Percentiles rank a stretch among this genome's conserved stretches.
phyloP scores from a whole-genome alignment of 176 grass and related monocot genomes.

The Juncus effusus region DNA sequence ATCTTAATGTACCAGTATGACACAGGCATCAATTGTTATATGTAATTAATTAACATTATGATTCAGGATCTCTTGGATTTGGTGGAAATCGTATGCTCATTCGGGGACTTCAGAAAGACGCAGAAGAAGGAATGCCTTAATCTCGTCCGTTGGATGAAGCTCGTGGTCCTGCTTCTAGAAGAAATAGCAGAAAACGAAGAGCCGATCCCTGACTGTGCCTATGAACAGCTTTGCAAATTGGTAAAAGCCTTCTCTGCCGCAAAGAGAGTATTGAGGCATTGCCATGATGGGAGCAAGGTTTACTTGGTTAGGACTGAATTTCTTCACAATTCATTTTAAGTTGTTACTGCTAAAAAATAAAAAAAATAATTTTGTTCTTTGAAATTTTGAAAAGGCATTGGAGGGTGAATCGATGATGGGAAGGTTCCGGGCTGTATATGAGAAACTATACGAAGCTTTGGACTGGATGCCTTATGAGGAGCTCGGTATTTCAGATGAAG shows the following conservation, averaged over 20 bases:
- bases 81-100: too few species aligned
- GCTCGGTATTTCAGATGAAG: conserved; percentile 54
- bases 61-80: too few species aligned
- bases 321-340: neutral
- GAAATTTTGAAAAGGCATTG: conserved; percentile 34
- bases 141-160: conserved; percentile 54
- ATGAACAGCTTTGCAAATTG: conserved; percentile 31
- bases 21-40: too few species aligned
- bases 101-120: too few species aligned
- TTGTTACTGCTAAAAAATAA: neutral
- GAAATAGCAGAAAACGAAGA: conserved; percentile 42
- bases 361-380: neutral
- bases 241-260: conserved; percentile 40
- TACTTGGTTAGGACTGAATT: conserved; percentile 34
- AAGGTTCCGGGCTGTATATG: conserved; percentile 43
- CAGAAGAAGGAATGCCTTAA: conserved; percentile 61
- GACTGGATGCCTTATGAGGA: conserved; percentile 58
- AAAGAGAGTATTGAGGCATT: conserved; percentile 48
- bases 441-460: conserved; percentile 47
- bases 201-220: conserved; percentile 38
- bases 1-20: too few species aligned
- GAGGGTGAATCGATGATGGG: conserved; percentile 43
- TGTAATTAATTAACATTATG: too few species aligned
- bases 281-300: conserved; percentile 76
- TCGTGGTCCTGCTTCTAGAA: conserved; percentile 51